Conservation (phyloP, 257 asterid genomes). For the Mitragyna speciosa region DNA sequence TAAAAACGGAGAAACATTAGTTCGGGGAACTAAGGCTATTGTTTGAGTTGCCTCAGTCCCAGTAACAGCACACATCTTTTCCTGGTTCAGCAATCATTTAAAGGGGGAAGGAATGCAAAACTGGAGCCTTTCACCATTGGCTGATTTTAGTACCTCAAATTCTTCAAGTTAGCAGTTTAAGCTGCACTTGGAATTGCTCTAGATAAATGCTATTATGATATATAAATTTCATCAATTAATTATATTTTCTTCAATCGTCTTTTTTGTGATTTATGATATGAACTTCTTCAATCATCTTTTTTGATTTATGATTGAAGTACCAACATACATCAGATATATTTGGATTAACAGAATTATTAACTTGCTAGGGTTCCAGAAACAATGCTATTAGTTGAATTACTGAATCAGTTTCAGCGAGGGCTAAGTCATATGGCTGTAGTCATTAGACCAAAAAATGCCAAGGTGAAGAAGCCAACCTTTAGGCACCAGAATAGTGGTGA, state of each 20-base stretch:
- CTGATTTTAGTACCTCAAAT: no score
- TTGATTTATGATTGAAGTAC: neutral
- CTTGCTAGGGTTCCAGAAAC: slow-evolving; percentile 32
- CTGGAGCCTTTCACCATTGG: no score
- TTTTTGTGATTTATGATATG: neutral
- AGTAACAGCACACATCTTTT: no score
- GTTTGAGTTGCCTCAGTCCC: no score
- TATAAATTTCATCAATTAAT: neutral
- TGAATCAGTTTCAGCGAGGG: slow-evolving; percentile 77
- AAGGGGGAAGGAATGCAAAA: no score
- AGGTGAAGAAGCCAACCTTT: slow-evolving; percentile 1
- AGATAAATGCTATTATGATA: neutral
- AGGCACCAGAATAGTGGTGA: slow-evolving; percentile 6
- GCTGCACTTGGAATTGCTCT: neutral
- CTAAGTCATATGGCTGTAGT: slow-evolving; percentile 80
- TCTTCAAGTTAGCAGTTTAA: no score
- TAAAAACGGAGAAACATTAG: no score
- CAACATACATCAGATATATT: neutral
- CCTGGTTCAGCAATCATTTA: no score
- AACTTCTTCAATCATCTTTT: neutral
- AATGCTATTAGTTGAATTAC: slow-evolving; percentile 54
- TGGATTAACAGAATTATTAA: neutral
- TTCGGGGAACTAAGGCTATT: no score
- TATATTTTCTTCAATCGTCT: no score
- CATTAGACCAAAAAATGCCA: slow-evolving; percentile 31